Base-by-base conservation (phyloP, 257 asterid genomes). In the Solanum stenotomum region DNA sequence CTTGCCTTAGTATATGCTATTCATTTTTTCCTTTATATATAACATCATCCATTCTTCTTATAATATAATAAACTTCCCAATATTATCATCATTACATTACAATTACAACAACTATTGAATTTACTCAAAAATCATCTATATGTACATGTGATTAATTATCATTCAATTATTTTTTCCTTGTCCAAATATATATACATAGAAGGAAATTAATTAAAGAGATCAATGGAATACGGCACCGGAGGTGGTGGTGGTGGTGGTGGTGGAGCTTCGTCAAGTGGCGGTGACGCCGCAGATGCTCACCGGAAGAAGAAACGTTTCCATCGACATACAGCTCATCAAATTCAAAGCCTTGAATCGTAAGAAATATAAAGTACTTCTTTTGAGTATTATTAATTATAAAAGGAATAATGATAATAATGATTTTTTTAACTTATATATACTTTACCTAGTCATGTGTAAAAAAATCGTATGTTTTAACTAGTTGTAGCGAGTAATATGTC, bases 301-400 rank as follows among this genome's bases (percentile, higher is more conserved):
- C 95, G 93, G 88, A 92, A 93, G 86, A 95, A 93, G 85, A 96
- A 97, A 77, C 92, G 95, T 1, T 96, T 96, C 91, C 99, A 97
- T 86, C 96, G 99, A 1, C 99, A 97, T 92, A 96, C 98, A 16
- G 96, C 98, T 86, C 91, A 95, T 87, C 99, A 97, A 92, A 97
- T 97, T 82, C 98, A 96, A 86, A 89, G 96, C 27, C 99, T 97
- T 29, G 99, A 97, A 93, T 74, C 91, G 99, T 97, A 89, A 89
- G 93, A 71, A 29, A 71, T 61, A 71, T 56, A 2, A 37, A 23
- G 16, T 42, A 23, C 37, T 40, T 15, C 59, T 40, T 40, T 14
- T 14, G 13, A 40, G 9, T 40, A 77, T 37, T 37, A 37, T 12
- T 23, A 14, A 6, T 38, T 3, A 16, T 71, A 15, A 3, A 5